phyloP scores from a whole-genome alignment of 257 asterid species.

The Avicennia marina region DNA sequence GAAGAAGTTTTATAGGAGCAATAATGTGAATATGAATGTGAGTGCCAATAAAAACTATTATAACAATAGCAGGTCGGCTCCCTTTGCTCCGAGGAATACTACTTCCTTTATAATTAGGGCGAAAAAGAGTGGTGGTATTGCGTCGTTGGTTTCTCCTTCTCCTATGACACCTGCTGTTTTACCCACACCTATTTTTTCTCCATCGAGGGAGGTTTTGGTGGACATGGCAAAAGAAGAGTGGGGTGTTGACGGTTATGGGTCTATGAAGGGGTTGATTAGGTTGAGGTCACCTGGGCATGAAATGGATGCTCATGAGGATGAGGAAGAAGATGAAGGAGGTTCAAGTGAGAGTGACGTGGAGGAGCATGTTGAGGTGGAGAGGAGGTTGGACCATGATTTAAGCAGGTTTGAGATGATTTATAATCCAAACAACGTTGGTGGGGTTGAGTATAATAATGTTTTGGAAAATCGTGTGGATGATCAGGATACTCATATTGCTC shows the following conservation, averaged over 20 bases:
- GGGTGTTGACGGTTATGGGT: slow-evolving; percentile 88
- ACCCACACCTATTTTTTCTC: slow-evolving; percentile 72
- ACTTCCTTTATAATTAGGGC: slow-evolving; percentile 65
- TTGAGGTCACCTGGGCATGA: slow-evolving; percentile 72
- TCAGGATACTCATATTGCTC: slow-evolving; percentile 75
- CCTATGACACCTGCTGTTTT: slow-evolving; percentile 71
- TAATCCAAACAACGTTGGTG: slow-evolving; percentile 38
- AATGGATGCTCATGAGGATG: slow-evolving; percentile 47
- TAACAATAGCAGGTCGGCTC: slow-evolving; percentile 40
- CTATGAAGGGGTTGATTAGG: slow-evolving; percentile 80
- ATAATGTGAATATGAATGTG: slow-evolving; percentile 13
- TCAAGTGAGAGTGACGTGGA: slow-evolving; percentile 85
- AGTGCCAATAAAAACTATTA: slow-evolving; percentile 23
- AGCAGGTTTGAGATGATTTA: slow-evolving; percentile 78
- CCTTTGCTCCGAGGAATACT: slow-evolving; percentile 67
- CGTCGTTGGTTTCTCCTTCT: slow-evolving; percentile 70
- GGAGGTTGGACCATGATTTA: slow-evolving; percentile 75
- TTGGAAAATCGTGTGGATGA: slow-evolving; percentile 78
- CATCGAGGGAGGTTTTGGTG: slow-evolving; percentile 68
- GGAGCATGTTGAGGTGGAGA: slow-evolving; percentile 76
- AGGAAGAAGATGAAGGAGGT: slow-evolving; percentile 65
- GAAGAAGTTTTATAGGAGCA: slow-evolving; percentile 44
- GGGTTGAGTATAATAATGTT: slow-evolving; percentile 46
- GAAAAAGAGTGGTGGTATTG: slow-evolving; percentile 75
- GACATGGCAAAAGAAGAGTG: slow-evolving; percentile 88